A percentile compares a stretch with the other conserved stretches of the same genome.
phyloP scores from a whole-genome alignment of 345 rosid genomes.

The Odontarrhena argentea region DNA sequence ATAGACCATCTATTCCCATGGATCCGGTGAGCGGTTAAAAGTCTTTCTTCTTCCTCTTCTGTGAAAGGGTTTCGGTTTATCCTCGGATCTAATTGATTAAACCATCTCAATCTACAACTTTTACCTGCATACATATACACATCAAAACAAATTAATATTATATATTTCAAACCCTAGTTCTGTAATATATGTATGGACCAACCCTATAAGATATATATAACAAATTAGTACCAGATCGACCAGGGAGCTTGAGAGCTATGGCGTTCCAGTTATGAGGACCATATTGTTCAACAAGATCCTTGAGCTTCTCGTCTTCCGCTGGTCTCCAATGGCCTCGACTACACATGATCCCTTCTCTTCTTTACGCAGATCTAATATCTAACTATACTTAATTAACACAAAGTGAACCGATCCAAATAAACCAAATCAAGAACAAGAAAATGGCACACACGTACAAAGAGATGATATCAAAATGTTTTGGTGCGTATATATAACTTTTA shows the following conservation, averaged over 20 bases:
- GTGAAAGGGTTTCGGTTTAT: slow-evolving; percentile 86
- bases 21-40: slow-evolving; percentile 71
- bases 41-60: slow-evolving; percentile 90
- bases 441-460: slow-evolving; percentile 6
- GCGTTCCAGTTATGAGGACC: slow-evolving; percentile 92
- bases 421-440: slow-evolving; percentile 4
- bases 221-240: slow-evolving; percentile 57
- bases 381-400: background rate
- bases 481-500: background rate
- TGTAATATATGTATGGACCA: slow-evolving; percentile 6
- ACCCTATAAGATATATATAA: slow-evolving; percentile 7
- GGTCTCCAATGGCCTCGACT: slow-evolving; percentile 83
- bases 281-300: slow-evolving; percentile 61
- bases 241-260: slow-evolving; percentile 71
- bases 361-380: slow-evolving; percentile 24
- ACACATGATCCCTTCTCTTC: slow-evolving; percentile 50
- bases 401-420: background rate
- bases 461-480: slow-evolving; percentile 6
- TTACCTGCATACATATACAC: slow-evolving; percentile 55
- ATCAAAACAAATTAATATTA: slow-evolving; percentile 3
- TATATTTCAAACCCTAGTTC: slow-evolving; percentile 26
- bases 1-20: slow-evolving; percentile 94
- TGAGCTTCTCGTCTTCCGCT: slow-evolving; percentile 70
- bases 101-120: slow-evolving; percentile 98
- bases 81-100: slow-evolving; percentile 88